Evolutionary conservation across 257 asterid genomes (phyloP), one percentile per base, ranked within the genome.

Genomic region (Primulina huaijiensis): DNA sequence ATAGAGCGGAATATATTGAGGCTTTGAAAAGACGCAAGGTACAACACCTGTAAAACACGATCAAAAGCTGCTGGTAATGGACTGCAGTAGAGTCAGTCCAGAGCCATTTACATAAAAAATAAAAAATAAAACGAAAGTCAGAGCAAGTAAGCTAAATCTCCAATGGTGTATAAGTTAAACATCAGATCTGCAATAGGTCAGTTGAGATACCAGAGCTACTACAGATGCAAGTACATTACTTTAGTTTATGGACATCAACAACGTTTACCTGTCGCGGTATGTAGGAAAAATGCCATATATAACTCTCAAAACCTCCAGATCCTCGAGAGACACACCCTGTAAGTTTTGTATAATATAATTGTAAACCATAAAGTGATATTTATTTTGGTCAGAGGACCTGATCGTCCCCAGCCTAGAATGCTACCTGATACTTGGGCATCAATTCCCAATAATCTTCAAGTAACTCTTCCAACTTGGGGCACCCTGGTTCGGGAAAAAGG

Each of bases 371-470:
- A 43, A 3, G n/a, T 12, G 6, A 43, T 43, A 43, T 12, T 38
- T 43, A 43, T 12, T 12, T 12, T 43, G n/a, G n/a, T 43, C 6
- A 11, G 53, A 43, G 17, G 53, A 43, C 53, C n/a, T 43, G 53
- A 11, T 3, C n/a, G 6, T 12, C n/a, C 53, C 17, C 6, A 43
- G 30, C 7, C 33, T 43, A 21, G 53, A 72, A 55, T 30, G 43
- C 66, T 80, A 90, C 98, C 90, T 93, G 98, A 82, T 93, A 93
- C 9, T 77, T 78, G 14, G 98, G 98, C 98, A 93, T 90, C 81
- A 89, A 78, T 35, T 90, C 92, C 98, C 98, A 93, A 74, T 84
- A 93, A 68, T 93, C 97, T 80, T 93, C 98, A 0, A 92, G 87
- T 75, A 92, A 78, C 63, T 92, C 98, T 80, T 92, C 98, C 78